These are phyloP conservation scores for Chlorella ohadii DNA, from an alignment of 139 green algal species.

Conservation along the genomic window DNA sequence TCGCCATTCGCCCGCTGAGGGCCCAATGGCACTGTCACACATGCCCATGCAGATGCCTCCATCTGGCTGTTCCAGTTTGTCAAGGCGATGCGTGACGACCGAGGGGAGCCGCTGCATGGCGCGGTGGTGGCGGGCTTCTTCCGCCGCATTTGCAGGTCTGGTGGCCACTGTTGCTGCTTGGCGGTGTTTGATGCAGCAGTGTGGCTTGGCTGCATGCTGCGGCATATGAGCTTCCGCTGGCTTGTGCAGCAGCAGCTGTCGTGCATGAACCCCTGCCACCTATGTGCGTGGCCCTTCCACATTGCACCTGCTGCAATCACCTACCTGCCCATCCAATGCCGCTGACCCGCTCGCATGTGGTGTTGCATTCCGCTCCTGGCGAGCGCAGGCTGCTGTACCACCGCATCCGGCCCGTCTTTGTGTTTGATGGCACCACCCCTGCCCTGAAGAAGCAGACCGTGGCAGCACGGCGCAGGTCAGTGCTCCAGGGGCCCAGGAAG, in stretches of 20 bases:
- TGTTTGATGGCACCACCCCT: conserved; percentile 97
- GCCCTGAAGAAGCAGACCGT: conserved; percentile 92
- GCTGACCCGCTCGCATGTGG: not conserved
- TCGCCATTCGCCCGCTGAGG: not conserved
- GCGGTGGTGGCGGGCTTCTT: conserved; percentile 98
- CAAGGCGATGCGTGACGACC: conserved; percentile 93
- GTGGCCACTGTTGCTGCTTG: not conserved
- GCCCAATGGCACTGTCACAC: too few species aligned
- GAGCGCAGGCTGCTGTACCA: conserved; percentile 91
- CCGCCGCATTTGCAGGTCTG: conserved; percentile 88
- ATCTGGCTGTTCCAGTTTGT: conserved; percentile 98
- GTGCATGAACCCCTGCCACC: too few species aligned
- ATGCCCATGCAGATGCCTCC: conserved; percentile 85
- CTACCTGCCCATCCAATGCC: too few species aligned
- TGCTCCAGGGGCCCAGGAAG: too few species aligned
- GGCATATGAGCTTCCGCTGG: too few species aligned
- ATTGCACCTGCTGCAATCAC: too few species aligned
- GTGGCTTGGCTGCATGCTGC: too few species aligned
- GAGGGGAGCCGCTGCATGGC: conserved; percentile 92
- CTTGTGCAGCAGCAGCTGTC: too few species aligned
- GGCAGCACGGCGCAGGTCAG: conserved; percentile 63
- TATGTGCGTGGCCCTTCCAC: too few species aligned
- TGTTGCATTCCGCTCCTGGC: not conserved
- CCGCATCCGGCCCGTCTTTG: conserved; percentile 93
- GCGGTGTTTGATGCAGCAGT: too few species aligned